Percentiles rank a stretch among this genome's conserved stretches.
These are phyloP conservation scores for Sarcodon aspratus DNA, from an alignment of 768 basidiomycete species.

Conservation along the genomic window DNA sequence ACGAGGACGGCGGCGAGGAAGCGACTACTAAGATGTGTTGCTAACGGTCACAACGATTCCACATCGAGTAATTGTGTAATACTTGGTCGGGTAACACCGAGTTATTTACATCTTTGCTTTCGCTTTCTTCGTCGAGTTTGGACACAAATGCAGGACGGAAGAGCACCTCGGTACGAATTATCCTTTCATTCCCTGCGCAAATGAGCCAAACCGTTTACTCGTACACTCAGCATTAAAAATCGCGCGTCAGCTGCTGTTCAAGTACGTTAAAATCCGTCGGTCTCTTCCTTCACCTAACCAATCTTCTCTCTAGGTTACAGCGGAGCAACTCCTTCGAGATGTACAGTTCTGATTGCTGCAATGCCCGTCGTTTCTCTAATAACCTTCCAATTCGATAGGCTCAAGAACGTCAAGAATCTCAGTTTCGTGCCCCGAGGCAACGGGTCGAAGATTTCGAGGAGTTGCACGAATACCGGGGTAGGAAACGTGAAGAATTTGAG, in stretches of 20 bases:
- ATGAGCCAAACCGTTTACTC: slow-evolving; percentile 1
- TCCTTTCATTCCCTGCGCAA: neutral
- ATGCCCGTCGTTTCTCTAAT: neutral
- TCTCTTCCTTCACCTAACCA: neutral
- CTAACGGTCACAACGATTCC: neutral
- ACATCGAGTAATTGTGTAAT: neutral
- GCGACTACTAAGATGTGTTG: neutral
- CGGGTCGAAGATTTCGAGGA: slow-evolving; percentile 94
- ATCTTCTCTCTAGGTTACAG: slow-evolving; percentile 65
- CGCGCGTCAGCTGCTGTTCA: slow-evolving; percentile 91
- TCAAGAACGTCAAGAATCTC: slow-evolving; percentile 92
- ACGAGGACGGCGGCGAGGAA: too few species aligned
- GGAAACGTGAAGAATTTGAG: slow-evolving; percentile 92
- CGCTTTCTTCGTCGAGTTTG: neutral
- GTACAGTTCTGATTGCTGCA: slow-evolving; percentile 24
- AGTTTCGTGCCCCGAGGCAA: slow-evolving; percentile 87
- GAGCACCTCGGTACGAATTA: neutral
- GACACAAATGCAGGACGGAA: neutral
- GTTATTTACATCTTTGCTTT: neutral
- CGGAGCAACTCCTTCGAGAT: slow-evolving; percentile 95
- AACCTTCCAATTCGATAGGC: slow-evolving; percentile 39
- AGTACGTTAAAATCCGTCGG: slow-evolving; percentile 28
- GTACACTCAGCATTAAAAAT: slow-evolving; percentile 73
- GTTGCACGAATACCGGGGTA: slow-evolving; percentile 79
- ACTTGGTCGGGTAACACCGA: too few species aligned